Percentiles rank a stretch among this genome's conserved stretches.
phyloP scores from a whole-genome alignment of 352 stramenopile genomes.

The Phytophthora pinifolia region DNA sequence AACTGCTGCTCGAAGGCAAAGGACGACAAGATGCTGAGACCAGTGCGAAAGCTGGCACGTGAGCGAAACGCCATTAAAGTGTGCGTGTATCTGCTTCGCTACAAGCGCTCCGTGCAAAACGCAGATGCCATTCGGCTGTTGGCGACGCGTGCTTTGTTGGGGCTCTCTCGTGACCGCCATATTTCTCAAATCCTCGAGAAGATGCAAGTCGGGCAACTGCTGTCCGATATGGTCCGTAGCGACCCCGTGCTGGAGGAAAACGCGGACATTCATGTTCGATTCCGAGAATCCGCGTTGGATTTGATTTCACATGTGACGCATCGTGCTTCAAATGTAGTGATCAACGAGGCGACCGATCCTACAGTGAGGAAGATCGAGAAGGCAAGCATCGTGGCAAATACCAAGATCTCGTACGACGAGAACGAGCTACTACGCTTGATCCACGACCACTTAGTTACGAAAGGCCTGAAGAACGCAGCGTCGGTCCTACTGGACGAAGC shows the following conservation, averaged over 20 bases:
- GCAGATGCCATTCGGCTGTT: conserved; percentile 85
- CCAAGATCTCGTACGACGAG: conserved; percentile 82
- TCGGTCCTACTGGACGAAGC: conserved; percentile 55
- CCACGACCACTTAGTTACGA: conserved; percentile 78
- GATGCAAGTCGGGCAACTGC: conserved; percentile 84
- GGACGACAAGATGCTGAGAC: conserved; percentile 67
- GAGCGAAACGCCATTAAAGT: conserved; percentile 89
- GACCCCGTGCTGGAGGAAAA: conserved; percentile 87
- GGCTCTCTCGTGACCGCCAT: conserved; percentile 82
- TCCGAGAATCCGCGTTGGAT: conserved; percentile 84
- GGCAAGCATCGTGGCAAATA: conserved; percentile 87
- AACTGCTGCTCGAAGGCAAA: conserved; percentile 61
- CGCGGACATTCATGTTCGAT: conserved; percentile 83
- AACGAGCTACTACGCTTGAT: conserved; percentile 85
- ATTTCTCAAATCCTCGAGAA: conserved; percentile 91
- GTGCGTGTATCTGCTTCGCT: conserved; percentile 83
- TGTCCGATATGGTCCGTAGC: conserved; percentile 87
- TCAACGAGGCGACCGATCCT: conserved; percentile 86
- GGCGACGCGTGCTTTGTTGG: conserved; percentile 77
- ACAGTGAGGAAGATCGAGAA: conserved; percentile 89
- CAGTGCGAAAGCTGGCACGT: conserved; percentile 70
- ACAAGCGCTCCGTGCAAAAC: conserved; percentile 86
- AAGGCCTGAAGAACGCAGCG: conserved; percentile 63
- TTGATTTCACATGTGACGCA: conserved; percentile 88
- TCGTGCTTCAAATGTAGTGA: conserved; percentile 77